Conservation (phyloP, 1,284 basidiomycete genomes). For the Phlebopus sp. region DNA sequence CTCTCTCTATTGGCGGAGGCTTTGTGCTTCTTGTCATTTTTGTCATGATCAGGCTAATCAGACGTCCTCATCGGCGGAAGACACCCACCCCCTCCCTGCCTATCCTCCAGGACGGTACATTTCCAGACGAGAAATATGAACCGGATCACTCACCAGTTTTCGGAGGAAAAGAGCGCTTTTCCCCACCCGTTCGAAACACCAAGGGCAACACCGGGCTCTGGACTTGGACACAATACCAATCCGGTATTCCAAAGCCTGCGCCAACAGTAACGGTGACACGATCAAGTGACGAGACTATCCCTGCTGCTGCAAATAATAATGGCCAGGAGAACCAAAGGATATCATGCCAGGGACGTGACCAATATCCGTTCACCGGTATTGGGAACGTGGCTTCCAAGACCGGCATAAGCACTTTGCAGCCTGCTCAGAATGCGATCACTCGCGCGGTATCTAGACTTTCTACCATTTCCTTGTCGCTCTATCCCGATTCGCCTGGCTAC, state of each 20-base stretch:
- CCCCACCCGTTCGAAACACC: constrained; percentile 39
- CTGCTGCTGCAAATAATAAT: constrained; percentile 1
- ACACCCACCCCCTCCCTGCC: constrained; percentile 69
- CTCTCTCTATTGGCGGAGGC: constrained; percentile 54
- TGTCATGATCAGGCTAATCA: constrained; percentile 46
- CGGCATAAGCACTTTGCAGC: constrained; percentile 31
- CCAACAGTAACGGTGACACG: constrained; percentile 28
- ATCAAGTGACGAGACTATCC: constrained; percentile 16
- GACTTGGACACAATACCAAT: constrained; percentile 66
- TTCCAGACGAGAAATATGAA: constrained; percentile 42
- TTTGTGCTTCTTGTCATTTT: constrained; percentile 55
- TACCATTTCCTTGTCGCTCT: constrained; percentile 49
- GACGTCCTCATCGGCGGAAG: constrained; percentile 46
- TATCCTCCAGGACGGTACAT: constrained; percentile 55
- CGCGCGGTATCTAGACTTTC: constrained; percentile 47
- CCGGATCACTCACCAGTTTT: constrained; percentile 68
- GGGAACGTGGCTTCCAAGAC: constrained; percentile 22
- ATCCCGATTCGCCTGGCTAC: constrained; percentile 44
- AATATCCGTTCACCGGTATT: constrained; percentile 25
- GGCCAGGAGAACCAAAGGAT: constrained; percentile 1
- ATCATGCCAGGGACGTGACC: constrained; percentile 15
- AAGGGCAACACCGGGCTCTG: constrained; percentile 40
- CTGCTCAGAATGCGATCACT: constrained; percentile 35
- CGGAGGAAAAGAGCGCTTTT: constrained; percentile 66
- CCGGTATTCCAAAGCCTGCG: constrained; percentile 32